A percentile compares a stretch with the other conserved stretches of the same genome.
Conservation (phyloP, 2,329 filamentous ascomycete genomes). For the Lecanoromycetidae sp. region DNA sequence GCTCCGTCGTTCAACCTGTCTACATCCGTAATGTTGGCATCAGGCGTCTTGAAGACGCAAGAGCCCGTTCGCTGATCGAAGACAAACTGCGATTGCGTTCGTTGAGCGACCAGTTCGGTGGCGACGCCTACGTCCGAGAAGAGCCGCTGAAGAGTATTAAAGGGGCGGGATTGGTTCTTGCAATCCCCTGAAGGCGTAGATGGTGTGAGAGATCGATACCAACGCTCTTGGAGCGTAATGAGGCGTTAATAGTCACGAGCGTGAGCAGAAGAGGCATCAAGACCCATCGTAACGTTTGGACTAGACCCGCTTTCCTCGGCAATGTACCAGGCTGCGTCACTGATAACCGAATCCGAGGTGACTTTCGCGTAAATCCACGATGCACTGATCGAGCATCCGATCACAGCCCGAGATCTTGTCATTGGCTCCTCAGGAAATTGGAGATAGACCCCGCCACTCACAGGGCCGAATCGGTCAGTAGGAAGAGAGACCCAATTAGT, state of each 20-base stretch:
- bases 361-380: neutral
- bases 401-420: slow-evolving; percentile 1
- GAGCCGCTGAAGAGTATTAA: neutral
- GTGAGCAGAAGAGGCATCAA: neutral
- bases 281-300: neutral
- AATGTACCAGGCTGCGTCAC: neutral
- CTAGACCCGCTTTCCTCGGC: neutral
- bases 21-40: neutral
- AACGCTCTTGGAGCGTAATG: neutral
- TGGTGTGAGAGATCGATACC: neutral
- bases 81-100: neutral
- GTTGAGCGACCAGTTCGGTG: neutral
- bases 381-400: slow-evolving; percentile 5
- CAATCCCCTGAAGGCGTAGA: neutral
- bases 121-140: neutral
- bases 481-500: slow-evolving; percentile 6
- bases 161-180: neutral
- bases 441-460: slow-evolving; percentile 1
- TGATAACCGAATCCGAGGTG: neutral
- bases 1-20: neutral
- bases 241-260: neutral
- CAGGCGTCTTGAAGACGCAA: neutral
- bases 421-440: neutral
- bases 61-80: neutral
- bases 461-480: slow-evolving; percentile 2